These are phyloP conservation scores for Mucuna pruriens DNA, from an alignment of 306 rosid genomes.

Conservation along the genomic window DNA sequence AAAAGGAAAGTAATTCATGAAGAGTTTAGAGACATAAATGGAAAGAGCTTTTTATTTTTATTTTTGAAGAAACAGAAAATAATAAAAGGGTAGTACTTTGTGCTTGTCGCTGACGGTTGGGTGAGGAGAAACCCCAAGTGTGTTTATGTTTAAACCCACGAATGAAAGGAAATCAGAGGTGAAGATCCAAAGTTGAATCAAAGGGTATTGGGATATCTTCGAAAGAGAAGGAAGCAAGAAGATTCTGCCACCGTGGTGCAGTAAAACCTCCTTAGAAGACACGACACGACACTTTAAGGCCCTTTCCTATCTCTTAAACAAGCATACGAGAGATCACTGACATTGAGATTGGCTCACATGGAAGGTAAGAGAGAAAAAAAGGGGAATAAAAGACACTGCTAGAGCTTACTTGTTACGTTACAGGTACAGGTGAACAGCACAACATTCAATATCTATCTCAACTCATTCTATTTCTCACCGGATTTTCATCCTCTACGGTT, in stretches of 20 bases:
- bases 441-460: background rate
- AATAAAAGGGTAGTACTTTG: background rate
- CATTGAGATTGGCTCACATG: conserved; percentile 17
- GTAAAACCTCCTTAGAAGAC: conserved; percentile 40
- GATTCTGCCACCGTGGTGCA: conserved; percentile 32
- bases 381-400: background rate
- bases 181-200: conserved; percentile 31
- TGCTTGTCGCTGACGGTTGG: conserved; percentile 25
- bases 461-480: background rate
- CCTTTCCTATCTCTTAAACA: conserved; percentile 15
- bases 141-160: background rate
- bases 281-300: conserved; percentile 41
- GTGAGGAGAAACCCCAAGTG: background rate
- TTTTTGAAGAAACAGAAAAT: background rate
- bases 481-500: too few species aligned
- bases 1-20: conserved; percentile 18
- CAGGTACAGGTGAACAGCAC: conserved; percentile 28
- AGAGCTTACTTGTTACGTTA: conserved; percentile 34
- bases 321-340: conserved; percentile 12
- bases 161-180: conserved; percentile 4
- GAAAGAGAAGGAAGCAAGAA: conserved; percentile 32
- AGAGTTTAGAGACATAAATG: background rate
- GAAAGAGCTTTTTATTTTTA: background rate
- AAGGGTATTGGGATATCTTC: conserved; percentile 41
- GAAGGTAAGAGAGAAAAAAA: background rate